Percentiles rank a stretch among this genome's conserved stretches.
phyloP scores from a whole-genome alignment of 352 stramenopile genomes.

The Pythium periplocum region DNA sequence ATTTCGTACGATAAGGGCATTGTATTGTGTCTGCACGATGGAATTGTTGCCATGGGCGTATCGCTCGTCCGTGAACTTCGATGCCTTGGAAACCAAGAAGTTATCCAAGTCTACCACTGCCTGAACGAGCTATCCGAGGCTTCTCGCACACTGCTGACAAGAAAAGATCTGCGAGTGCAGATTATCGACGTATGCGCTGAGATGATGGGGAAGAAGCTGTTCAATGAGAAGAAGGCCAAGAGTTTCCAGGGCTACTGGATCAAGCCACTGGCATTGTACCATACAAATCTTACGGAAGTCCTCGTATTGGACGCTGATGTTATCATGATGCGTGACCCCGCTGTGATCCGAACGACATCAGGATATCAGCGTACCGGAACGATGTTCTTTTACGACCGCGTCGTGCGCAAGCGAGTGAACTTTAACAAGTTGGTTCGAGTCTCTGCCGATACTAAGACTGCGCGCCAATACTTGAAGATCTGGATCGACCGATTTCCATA shows the following conservation, averaged over 20 bases:
- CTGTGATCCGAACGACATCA: conserved; percentile 23
- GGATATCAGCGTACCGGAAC: conserved; percentile 43
- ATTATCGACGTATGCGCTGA: conserved; percentile 53
- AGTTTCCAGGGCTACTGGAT: conserved; percentile 46
- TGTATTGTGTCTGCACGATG: conserved; percentile 39
- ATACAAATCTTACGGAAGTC: conserved; percentile 40
- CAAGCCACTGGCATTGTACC: conserved; percentile 50
- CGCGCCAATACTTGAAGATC: no score
- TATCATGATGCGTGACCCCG: conserved; percentile 35
- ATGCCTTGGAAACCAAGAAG: conserved; percentile 32
- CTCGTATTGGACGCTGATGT: conserved; percentile 56
- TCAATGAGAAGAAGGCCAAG: no score
- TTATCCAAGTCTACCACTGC: conserved; percentile 44
- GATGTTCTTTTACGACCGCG: conserved; percentile 64
- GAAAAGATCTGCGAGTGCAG: conserved; percentile 37
- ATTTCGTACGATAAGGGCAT: conserved; percentile 23
- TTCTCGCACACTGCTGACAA: conserved; percentile 27
- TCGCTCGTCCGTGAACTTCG: conserved; percentile 59
- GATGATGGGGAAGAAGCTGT: not conserved
- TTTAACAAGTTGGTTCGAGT: conserved; percentile 10
- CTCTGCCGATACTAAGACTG: no score
- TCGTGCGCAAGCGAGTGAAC: conserved; percentile 24
- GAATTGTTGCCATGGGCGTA: conserved; percentile 38
- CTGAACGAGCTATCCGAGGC: conserved; percentile 37
- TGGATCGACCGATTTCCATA: no score